phyloP scores from a whole-genome alignment of 371 early-diverging fungal species.

The Apophysomyces sp. region DNA sequence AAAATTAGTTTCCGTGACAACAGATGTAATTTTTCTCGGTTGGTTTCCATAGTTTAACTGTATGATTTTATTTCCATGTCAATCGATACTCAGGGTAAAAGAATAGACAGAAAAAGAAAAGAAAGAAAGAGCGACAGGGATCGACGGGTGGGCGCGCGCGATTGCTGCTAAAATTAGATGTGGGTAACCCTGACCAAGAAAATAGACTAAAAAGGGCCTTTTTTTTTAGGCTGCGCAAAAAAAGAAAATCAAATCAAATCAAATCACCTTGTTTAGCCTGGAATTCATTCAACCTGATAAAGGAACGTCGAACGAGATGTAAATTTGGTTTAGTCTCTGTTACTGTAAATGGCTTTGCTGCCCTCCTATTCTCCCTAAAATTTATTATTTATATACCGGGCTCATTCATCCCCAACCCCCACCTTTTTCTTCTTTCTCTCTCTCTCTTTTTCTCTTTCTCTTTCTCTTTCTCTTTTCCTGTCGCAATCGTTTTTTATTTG shows the following conservation, averaged over 20 bases:
- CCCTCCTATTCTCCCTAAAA: not conserved
- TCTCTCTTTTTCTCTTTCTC: not conserved
- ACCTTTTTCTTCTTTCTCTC: not conserved
- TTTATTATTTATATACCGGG: not conserved
- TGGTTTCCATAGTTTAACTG: too few relatives aligned
- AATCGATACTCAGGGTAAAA: too few relatives aligned
- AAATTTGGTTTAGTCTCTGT: not conserved
- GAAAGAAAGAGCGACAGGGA: not conserved
- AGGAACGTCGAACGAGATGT: conserved; percentile 1
- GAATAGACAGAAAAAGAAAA: not conserved
- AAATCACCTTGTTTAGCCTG: not conserved
- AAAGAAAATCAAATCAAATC: not conserved
- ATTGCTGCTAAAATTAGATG: not conserved
- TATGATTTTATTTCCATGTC: too few relatives aligned
- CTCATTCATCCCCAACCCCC: not conserved
- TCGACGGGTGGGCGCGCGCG: not conserved
- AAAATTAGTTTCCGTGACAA: not conserved
- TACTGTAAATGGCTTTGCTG: not conserved
- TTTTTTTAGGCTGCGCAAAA: not conserved
- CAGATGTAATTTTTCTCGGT: too few relatives aligned
- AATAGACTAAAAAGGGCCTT: not conserved
- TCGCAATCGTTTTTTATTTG: not conserved
- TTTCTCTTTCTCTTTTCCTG: not conserved
- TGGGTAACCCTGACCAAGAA: conserved; percentile 1
- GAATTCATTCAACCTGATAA: conserved; percentile 1